Evolutionary conservation across 2,329 filamentous ascomycete genomes (phyloP).

Genomic region (Endoconidiophora laricicola): DNA sequence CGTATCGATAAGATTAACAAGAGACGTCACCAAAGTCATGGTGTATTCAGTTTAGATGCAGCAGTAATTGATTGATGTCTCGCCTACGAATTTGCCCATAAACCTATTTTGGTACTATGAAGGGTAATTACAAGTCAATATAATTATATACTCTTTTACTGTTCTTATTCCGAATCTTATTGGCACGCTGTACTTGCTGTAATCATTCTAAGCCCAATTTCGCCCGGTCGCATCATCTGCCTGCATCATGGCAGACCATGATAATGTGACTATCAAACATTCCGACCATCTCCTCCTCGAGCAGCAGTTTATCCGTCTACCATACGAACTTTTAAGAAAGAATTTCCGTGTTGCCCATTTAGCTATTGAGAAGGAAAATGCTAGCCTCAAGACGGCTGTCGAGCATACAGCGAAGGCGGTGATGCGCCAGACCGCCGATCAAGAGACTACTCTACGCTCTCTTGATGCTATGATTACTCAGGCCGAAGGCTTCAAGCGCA

Average conservation of each 20-base stretch:
- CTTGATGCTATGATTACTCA: constrained; percentile 73
- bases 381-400: constrained; percentile 42
- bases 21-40: no score
- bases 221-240: not conserved
- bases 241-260: constrained; percentile 38
- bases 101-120: no score
- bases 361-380: constrained; percentile 55
- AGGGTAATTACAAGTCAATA: no score
- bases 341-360: constrained; percentile 82
- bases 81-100: no score
- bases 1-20: no score
- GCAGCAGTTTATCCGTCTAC: constrained; percentile 82
- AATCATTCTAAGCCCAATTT: not conserved
- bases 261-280: constrained; percentile 53
- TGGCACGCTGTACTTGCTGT: not conserved
- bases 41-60: no score
- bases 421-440: constrained; percentile 41
- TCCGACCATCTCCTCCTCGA: constrained; percentile 67
- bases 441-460: constrained; percentile 58
- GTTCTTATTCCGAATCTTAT: no score
- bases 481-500: constrained; percentile 77
- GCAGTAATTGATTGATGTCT: no score
- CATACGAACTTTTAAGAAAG: constrained; percentile 80
- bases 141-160: no score
- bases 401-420: constrained; percentile 51